These are phyloP conservation scores for Neodidymelliopsis sp. DNA, from an alignment of 2,329 filamentous ascomycete species.

Conservation along the genomic window DNA sequence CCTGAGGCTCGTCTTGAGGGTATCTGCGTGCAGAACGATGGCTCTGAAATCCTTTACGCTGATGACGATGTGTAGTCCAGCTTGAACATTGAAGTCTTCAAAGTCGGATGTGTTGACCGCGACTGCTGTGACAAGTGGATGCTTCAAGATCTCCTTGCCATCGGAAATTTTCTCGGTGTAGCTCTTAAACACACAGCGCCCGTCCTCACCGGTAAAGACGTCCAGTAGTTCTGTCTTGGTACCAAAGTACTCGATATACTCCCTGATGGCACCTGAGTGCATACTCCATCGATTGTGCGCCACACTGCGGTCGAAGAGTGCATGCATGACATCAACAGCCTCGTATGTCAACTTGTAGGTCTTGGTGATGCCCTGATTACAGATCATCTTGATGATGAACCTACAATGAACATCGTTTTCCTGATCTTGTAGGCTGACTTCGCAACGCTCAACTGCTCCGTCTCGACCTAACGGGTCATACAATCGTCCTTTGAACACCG, in stretches of 20 bases:
- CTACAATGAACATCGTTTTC: slow-evolving; percentile 72
- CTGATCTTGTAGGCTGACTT: slow-evolving; percentile 76
- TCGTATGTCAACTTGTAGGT: slow-evolving; percentile 81
- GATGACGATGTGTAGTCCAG: slow-evolving; percentile 79
- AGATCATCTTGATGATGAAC: slow-evolving; percentile 76
- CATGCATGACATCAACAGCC: slow-evolving; percentile 75
- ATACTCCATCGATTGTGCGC: slow-evolving; percentile 77
- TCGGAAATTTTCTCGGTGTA: slow-evolving; percentile 81
- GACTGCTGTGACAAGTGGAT: slow-evolving; percentile 81
- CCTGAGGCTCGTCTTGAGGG: slow-evolving; percentile 69
- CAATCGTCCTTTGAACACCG: slow-evolving; percentile 74
- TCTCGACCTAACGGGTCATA: slow-evolving; percentile 71
- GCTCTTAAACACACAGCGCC: slow-evolving; percentile 76
- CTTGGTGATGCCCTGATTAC: slow-evolving; percentile 78
- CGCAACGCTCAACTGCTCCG: slow-evolving; percentile 75
- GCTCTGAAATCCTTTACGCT: slow-evolving; percentile 85
- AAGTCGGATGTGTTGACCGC: slow-evolving; percentile 80
- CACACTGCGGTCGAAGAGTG: slow-evolving; percentile 73
- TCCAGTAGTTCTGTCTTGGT: slow-evolving; percentile 82
- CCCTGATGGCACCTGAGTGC: slow-evolving; percentile 72
- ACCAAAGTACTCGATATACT: slow-evolving; percentile 82
- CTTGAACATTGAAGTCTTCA: slow-evolving; percentile 75
- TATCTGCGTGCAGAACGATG: slow-evolving; percentile 77
- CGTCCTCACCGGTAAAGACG: slow-evolving; percentile 72
- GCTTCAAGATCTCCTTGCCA: slow-evolving; percentile 77